Percentiles rank a stretch among this genome's conserved stretches.
phyloP scores from a whole-genome alignment of 768 basidiomycete genomes.

The Mrakia hoshinonis region DNA sequence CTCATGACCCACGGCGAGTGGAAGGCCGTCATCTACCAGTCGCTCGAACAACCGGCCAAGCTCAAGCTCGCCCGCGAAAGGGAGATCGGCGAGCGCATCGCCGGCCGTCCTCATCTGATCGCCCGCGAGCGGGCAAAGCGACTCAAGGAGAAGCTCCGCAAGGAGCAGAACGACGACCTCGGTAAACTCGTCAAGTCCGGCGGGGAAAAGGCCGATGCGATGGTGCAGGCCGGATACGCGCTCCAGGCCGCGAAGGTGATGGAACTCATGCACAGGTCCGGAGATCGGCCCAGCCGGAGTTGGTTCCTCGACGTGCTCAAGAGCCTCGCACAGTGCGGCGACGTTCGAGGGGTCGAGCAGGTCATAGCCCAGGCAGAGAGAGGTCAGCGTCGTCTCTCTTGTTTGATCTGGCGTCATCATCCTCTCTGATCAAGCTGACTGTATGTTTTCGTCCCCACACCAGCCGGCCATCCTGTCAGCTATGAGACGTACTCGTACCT shows the following conservation, averaged over 20 bases:
- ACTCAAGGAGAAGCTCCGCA: background rate
- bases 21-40: conserved; percentile 48
- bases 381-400: background rate
- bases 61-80: background rate
- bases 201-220: background rate
- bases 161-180: background rate
- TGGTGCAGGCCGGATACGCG: conserved; percentile 3
- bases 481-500: conserved; percentile 54
- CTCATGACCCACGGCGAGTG: conserved; percentile 51
- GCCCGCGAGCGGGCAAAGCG: background rate
- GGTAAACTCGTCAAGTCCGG: background rate
- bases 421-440: conserved; percentile 6
- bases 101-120: background rate
- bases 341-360: background rate
- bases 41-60: background rate
- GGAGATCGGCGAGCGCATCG: background rate
- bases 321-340: background rate
- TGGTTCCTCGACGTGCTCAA: conserved; percentile 9
- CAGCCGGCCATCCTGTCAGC: conserved; percentile 44
- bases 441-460: too few species aligned
- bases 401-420: background rate
- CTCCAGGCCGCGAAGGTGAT: background rate
- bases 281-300: background rate
- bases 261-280: conserved; percentile 8
- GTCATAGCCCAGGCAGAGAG: conserved; percentile 9